Conservation (phyloP, 2,329 filamentous ascomycete genomes). For the Penicillium sp. region DNA sequence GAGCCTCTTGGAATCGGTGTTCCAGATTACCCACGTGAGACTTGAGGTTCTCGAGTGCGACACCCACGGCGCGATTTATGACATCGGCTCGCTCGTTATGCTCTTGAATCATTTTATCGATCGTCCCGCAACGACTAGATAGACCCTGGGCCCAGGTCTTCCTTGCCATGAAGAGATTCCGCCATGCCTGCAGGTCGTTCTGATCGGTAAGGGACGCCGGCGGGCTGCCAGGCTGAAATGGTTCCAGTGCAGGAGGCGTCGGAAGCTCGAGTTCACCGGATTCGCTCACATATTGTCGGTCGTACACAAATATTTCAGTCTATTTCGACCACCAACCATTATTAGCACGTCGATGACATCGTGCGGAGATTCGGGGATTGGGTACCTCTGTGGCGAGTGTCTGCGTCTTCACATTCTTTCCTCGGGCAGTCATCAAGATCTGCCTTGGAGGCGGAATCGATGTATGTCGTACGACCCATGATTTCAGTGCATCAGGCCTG, state of each 20-base stretch:
- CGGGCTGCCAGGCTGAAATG: slow-evolving; percentile 60
- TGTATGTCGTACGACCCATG: slow-evolving; percentile 74
- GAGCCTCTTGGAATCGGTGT: slow-evolving; percentile 47
- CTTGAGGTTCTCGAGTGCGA: slow-evolving; percentile 75
- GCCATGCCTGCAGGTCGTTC: slow-evolving; percentile 83
- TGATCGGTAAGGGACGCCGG: slow-evolving; percentile 83
- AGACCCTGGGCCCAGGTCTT: slow-evolving; percentile 75
- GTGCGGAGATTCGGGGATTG: background rate
- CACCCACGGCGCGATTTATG: slow-evolving; percentile 74
- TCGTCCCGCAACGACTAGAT: slow-evolving; percentile 66
- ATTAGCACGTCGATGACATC: background rate
- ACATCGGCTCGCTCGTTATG: slow-evolving; percentile 49
- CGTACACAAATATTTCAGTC: slow-evolving; percentile 91
- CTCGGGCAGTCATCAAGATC: slow-evolving; percentile 81
- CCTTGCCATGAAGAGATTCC: slow-evolving; percentile 77
- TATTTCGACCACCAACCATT: slow-evolving; percentile 37
- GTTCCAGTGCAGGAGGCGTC: slow-evolving; percentile 54
- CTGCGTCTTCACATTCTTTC: slow-evolving; percentile 80
- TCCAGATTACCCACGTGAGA: slow-evolving; percentile 49
- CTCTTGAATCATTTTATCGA: slow-evolving; percentile 63
- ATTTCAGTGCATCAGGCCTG: slow-evolving; percentile 81
- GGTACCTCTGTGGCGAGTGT: slow-evolving; percentile 75
- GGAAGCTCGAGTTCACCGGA: slow-evolving; percentile 51
- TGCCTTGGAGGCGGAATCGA: slow-evolving; percentile 75
- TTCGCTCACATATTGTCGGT: slow-evolving; percentile 68